A percentile compares a stretch with the other conserved stretches of the same genome.
Evolutionary conservation across 169 alveolate genomes (phyloP).

Genomic region (Pseudocohnilembus persalinus): DNA sequence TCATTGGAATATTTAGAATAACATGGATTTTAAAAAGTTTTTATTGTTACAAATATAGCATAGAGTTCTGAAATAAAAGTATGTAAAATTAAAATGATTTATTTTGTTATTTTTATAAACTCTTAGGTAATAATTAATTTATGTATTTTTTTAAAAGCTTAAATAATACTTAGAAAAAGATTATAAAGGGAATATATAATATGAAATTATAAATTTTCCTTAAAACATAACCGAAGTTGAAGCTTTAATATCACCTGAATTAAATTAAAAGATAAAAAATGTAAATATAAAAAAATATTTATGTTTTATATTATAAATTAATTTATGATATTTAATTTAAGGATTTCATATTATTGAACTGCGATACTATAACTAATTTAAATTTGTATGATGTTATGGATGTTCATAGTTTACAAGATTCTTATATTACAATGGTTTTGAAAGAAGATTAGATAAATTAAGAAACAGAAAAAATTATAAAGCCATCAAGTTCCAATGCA

Average conservation of each 20-base stretch:
- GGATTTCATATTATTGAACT: constrained; percentile 31
- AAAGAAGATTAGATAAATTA: constrained; percentile 36
- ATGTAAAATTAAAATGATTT: background rate
- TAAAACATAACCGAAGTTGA: background rate
- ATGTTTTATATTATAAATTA: background rate
- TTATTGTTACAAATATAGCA: background rate
- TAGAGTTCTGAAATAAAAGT: background rate
- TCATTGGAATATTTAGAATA: constrained; percentile 28
- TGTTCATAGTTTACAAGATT: constrained; percentile 9
- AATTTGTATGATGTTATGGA: constrained; percentile 25
- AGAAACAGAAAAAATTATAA: constrained; percentile 13
- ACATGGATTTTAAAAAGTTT: constrained; percentile 1
- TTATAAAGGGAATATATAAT: constrained; percentile 7
- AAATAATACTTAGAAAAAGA: constrained; percentile 4
- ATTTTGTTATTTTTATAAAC: background rate
- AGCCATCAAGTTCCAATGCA: constrained; percentile 1
- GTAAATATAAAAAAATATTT: background rate
- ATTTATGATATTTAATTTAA: background rate
- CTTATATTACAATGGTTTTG: constrained; percentile 21
- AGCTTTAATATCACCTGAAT: background rate
- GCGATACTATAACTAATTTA: constrained; percentile 26
- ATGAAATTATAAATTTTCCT: constrained; percentile 16
- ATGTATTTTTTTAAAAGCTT: background rate
- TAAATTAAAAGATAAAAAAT: background rate
- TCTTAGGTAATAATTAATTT: background rate